These are phyloP conservation scores for Ciborinia camelliae DNA, from an alignment of 2,329 filamentous ascomycete genomes.

Conservation along the genomic window DNA sequence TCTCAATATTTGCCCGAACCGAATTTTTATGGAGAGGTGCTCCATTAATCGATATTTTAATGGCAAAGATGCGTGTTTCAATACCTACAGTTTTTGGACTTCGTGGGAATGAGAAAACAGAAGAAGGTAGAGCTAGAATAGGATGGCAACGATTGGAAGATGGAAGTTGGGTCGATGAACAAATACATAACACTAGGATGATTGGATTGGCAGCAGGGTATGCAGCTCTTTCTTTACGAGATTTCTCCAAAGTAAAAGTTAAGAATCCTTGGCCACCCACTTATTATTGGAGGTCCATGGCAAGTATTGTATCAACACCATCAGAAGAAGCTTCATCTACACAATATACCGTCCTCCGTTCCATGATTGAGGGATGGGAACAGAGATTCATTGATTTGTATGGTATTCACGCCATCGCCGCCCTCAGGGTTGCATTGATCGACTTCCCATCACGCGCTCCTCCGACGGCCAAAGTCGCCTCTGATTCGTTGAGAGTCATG, in stretches of 20 bases:
- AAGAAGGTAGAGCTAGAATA: conserved; percentile 61
- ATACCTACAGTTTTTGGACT: conserved; percentile 87
- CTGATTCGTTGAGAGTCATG: conserved; percentile 15
- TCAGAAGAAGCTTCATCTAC: conserved; percentile 65
- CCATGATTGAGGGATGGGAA: conserved; percentile 70
- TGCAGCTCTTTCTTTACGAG: conserved; percentile 75
- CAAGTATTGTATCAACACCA: conserved; percentile 73
- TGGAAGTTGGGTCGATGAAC: conserved; percentile 57
- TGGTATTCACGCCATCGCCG: conserved; percentile 69
- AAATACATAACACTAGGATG: conserved; percentile 79
- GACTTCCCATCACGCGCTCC: conserved; percentile 57
- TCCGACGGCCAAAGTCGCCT: conserved; percentile 2
- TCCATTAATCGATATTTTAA: conserved; percentile 75
- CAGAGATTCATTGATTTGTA: conserved; percentile 77
- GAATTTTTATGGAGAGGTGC: conserved; percentile 64
- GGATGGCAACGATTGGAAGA: conserved; percentile 63
- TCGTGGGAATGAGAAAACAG: conserved; percentile 69
- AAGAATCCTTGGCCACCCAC: conserved; percentile 75
- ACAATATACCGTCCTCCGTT: conserved; percentile 66
- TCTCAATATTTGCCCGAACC: conserved; percentile 68
- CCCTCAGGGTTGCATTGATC: conserved; percentile 67
- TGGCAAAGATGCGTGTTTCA: conserved; percentile 76
- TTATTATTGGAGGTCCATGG: conserved; percentile 79
- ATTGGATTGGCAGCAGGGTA: conserved; percentile 80
- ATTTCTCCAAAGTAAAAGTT: conserved; percentile 64